Base-by-base conservation (phyloP, 1,139 yeast species). In the Kodamaea fungicola region DNA sequence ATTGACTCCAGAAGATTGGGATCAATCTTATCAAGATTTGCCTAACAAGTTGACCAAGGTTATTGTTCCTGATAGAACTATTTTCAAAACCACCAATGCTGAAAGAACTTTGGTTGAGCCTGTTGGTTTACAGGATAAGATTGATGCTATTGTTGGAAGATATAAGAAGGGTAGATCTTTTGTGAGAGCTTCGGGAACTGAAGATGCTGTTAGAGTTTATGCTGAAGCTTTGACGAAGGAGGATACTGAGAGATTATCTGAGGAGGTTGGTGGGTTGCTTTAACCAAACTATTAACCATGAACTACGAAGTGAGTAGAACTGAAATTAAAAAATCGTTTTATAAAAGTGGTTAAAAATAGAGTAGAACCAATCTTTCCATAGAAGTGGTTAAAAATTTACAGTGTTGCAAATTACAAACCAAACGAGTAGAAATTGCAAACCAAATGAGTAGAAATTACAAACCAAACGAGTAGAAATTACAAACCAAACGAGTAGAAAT, bases 171-270 rank as follows among this genome's bases (percentile, higher is more conserved):
- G 94, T 2, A 75, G 98, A 55, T 82, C 95, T 2, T 92, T 92
- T 62, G 97, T 92, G 3, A 78, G 99, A 50, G 97, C 99, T 7
- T 85, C 96, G 44, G 99, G 98, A 12, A 92, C 99, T 2, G 99
- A 92, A 59, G 95, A 94, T 61, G 97, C 96, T 0, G 97, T 92
- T 2, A 77, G 98, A 52, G 87, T 92, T 7, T 92, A 92, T 51
- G 95, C 97, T 1, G 99, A 92, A 59, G 96, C 97, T 0, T 70
- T 67, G 9, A 75, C 68, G 16, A 44, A 48, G 32, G 66, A 56
- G 30, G 43, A 65, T 33, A 67, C 66, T 7, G 65, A 59, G 32
- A 53, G 51, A 25, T 62, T 71, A 38, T 59, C 68, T 3, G 42
- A 44, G 27, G 51, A 53, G 22, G 74, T 70, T 8, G 60, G 67